phyloP scores from a whole-genome alignment of 805 yeast species.

The Kodamaea jinghongensis region DNA sequence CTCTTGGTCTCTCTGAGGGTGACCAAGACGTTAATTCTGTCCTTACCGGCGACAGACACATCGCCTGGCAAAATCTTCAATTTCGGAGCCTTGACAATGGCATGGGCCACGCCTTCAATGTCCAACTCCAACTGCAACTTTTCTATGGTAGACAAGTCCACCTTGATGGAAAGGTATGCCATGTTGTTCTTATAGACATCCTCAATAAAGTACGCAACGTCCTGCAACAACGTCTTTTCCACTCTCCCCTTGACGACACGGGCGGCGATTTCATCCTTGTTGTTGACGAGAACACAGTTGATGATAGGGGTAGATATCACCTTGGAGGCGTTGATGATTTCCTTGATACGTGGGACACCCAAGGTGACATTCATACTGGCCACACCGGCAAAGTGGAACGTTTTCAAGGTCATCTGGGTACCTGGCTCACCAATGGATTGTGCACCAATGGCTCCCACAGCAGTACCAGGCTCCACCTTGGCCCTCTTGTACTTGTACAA shows the following conservation, averaged over 20 bases:
- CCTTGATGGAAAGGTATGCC: constrained; percentile 75
- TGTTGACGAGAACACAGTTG: constrained; percentile 89
- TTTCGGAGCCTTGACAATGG: constrained; percentile 82
- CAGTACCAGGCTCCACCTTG: constrained; percentile 97
- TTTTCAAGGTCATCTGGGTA: constrained; percentile 92
- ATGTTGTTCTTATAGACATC: constrained; percentile 84
- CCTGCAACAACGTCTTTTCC: constrained; percentile 85
- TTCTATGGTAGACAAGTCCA: constrained; percentile 83
- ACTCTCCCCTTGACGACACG: constrained; percentile 97
- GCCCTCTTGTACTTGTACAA: constrained; percentile 82
- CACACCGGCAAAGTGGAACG: constrained; percentile 99
- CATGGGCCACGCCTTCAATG: constrained; percentile 80
- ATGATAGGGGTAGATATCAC: constrained; percentile 94
- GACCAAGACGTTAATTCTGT: constrained; percentile 65
- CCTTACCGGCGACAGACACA: constrained; percentile 63
- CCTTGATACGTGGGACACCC: constrained; percentile 99
- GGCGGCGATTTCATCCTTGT: constrained; percentile 94
- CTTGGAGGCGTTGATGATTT: constrained; percentile 95
- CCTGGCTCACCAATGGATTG: constrained; percentile 99
- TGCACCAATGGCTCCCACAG: constrained; percentile 99
- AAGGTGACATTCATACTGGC: constrained; percentile 98
- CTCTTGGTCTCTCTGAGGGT: constrained; percentile 36
- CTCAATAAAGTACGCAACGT: constrained; percentile 85
- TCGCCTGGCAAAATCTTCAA: constrained; percentile 76
- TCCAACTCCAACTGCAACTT: constrained; percentile 85